A percentile compares a stretch with the other conserved stretches of the same genome.
These are phyloP conservation scores for Oldenlandia corymbosa DNA, from an alignment of 257 asterid genomes.

Conservation along the genomic window DNA sequence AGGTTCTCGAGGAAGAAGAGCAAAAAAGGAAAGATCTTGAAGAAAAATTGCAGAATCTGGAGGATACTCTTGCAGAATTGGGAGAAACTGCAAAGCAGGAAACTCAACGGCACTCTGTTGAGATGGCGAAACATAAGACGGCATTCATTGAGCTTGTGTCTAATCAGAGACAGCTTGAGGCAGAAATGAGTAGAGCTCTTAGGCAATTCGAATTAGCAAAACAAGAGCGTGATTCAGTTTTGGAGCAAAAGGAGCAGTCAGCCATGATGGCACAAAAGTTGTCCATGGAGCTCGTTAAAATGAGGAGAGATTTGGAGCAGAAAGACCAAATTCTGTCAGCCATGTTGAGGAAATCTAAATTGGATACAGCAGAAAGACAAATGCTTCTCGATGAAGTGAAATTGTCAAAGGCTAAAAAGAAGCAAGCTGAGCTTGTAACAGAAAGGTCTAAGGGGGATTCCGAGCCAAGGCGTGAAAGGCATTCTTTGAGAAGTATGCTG, in stretches of 20 bases:
- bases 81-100: conserved; percentile 38
- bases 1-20: conserved; percentile 41
- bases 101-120: conserved; percentile 54
- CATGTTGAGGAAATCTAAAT: conserved; percentile 71
- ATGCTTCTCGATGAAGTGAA: conserved; percentile 66
- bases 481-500: conserved; percentile 55
- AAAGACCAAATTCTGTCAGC: conserved; percentile 86
- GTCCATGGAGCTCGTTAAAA: conserved; percentile 61
- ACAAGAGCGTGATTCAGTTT: conserved; percentile 52
- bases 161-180: conserved; percentile 84
- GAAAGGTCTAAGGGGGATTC: conserved; percentile 39
- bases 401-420: conserved; percentile 49
- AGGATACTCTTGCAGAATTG: conserved; percentile 39
- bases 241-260: conserved; percentile 68
- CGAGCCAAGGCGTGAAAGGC: conserved; percentile 46
- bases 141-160: conserved; percentile 85
- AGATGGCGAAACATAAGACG: conserved; percentile 57
- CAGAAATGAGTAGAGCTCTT: conserved; percentile 73
- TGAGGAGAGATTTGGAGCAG: conserved; percentile 65
- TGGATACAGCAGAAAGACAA: conserved; percentile 66
- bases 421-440: conserved; percentile 52
- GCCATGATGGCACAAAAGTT: conserved; percentile 55
- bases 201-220: conserved; percentile 73
- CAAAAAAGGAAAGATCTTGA: conserved; percentile 41
- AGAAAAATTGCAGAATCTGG: conserved; percentile 43